Evolutionary conservation across 768 basidiomycete species (phyloP).

Genomic region (Xerocomellus amylosporus): DNA sequence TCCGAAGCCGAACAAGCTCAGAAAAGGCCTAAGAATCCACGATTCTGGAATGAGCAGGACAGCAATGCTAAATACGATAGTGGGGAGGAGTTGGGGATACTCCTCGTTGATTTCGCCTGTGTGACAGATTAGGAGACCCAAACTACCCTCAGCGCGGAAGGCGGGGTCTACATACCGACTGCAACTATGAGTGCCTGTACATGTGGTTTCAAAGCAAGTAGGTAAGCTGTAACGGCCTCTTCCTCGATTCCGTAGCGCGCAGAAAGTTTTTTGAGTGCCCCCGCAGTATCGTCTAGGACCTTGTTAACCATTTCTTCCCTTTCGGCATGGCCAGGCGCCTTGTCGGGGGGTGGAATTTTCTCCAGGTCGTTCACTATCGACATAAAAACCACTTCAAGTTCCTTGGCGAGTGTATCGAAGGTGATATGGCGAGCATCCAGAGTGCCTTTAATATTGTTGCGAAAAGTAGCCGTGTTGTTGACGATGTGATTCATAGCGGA

Average conservation of each 20-base stretch:
- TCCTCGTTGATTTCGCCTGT: constrained; percentile 14
- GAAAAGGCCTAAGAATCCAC: constrained; percentile 14
- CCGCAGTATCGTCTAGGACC: not conserved
- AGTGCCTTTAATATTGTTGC: not conserved
- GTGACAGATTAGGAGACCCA: not conserved
- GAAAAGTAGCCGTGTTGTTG: constrained; percentile 5
- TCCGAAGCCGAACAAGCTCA: constrained; percentile 16
- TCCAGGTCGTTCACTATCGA: not conserved
- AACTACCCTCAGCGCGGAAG: not conserved
- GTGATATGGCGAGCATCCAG: constrained; percentile 3
- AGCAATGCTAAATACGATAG: not conserved
- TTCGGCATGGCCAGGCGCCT: not conserved
- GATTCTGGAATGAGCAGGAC: constrained; percentile 9
- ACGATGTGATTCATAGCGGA: constrained; percentile 8
- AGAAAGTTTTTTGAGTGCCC: not conserved
- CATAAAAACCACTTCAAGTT: constrained; percentile 9
- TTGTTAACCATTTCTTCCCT: constrained; percentile 2
- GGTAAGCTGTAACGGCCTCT: not conserved
- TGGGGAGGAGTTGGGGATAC: constrained; percentile 4
- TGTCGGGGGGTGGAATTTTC: not conserved
- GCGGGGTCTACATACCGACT: constrained; percentile 1
- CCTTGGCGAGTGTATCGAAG: not conserved
- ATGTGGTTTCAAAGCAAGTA: not conserved
- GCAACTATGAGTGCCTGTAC: constrained; percentile 2
- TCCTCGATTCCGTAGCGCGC: not conserved